phyloP scores from a whole-genome alignment of 2,329 filamentous ascomycete genomes.

The Blastomyces emzantsi region DNA sequence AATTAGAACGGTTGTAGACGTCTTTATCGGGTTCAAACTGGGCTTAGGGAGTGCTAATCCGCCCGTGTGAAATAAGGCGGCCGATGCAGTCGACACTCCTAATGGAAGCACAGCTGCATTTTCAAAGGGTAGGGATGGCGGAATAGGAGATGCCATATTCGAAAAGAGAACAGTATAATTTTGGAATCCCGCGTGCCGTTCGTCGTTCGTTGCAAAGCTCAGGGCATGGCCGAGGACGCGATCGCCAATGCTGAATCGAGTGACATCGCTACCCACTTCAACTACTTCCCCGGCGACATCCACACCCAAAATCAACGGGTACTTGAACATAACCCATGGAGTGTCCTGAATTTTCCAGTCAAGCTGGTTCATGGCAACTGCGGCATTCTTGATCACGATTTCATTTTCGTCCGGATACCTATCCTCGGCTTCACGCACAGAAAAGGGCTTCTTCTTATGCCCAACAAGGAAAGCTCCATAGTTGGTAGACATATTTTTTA shows the following conservation, averaged over 20 bases:
- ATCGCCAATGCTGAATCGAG: slow-evolving; percentile 38
- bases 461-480: slow-evolving; percentile 27
- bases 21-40: slow-evolving; percentile 13
- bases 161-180: slow-evolving; percentile 18
- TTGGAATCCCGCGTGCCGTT: slow-evolving; percentile 21
- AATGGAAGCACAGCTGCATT: slow-evolving; percentile 19
- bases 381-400: slow-evolving; percentile 32
- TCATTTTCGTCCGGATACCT: slow-evolving; percentile 28
- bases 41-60: slow-evolving; percentile 17
- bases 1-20: slow-evolving; percentile 27
- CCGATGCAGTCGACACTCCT: slow-evolving; percentile 19
- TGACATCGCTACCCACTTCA: slow-evolving; percentile 40
- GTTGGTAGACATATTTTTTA: slow-evolving; percentile 18
- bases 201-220: slow-evolving; percentile 15
- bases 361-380: slow-evolving; percentile 37
- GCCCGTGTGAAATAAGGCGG: slow-evolving; percentile 19
- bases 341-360: slow-evolving; percentile 33
- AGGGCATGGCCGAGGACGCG: slow-evolving; percentile 32
- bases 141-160: slow-evolving; percentile 16
- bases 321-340: slow-evolving; percentile 21
- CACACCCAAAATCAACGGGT: slow-evolving; percentile 32
- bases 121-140: slow-evolving; percentile 15
- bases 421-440: slow-evolving; percentile 32
- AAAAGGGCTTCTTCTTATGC: slow-evolving; percentile 23
- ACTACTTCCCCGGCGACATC: slow-evolving; percentile 41